Evolutionary conservation across 169 alveolate species (phyloP).

Genomic region (Plasmodium falciparum): DNA sequence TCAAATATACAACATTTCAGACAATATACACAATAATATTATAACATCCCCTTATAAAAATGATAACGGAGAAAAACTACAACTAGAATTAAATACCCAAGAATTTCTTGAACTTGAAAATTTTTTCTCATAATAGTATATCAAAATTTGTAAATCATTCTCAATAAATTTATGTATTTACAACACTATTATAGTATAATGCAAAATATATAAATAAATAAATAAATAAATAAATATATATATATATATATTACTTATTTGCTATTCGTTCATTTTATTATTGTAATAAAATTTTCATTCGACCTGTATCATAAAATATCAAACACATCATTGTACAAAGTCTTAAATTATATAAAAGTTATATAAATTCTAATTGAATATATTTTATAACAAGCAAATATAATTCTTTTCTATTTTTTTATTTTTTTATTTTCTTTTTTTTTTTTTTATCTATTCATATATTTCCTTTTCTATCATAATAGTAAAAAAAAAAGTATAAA

Average conservation of each 20-base stretch:
- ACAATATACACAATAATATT: background rate
- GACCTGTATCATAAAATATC: too few relatives aligned
- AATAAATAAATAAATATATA: background rate
- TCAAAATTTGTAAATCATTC: background rate
- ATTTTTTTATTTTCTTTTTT: too few relatives aligned
- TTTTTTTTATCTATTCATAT: too few relatives aligned
- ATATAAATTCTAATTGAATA: too few relatives aligned
- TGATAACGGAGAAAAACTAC: slow-evolving; percentile 15
- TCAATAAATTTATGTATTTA: background rate
- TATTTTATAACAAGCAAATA: too few relatives aligned
- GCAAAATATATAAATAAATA: background rate
- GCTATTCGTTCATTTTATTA: too few relatives aligned
- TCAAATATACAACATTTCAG: background rate
- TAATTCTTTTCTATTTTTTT: too few relatives aligned
- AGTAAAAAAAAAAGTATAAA: too few relatives aligned
- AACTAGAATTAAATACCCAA: slow-evolving; percentile 56
- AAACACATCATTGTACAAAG: too few relatives aligned
- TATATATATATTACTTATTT: slow-evolving; percentile 1
- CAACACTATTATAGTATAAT: background rate
- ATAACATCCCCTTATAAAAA: background rate
- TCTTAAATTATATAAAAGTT: too few relatives aligned
- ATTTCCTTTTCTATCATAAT: too few relatives aligned
- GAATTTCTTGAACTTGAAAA: slow-evolving; percentile 71
- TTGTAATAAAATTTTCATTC: too few relatives aligned
- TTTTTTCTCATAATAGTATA: slow-evolving; percentile 20